phyloP scores from a whole-genome alignment of 139 green algal species.

The Coccomyxa sp. region DNA sequence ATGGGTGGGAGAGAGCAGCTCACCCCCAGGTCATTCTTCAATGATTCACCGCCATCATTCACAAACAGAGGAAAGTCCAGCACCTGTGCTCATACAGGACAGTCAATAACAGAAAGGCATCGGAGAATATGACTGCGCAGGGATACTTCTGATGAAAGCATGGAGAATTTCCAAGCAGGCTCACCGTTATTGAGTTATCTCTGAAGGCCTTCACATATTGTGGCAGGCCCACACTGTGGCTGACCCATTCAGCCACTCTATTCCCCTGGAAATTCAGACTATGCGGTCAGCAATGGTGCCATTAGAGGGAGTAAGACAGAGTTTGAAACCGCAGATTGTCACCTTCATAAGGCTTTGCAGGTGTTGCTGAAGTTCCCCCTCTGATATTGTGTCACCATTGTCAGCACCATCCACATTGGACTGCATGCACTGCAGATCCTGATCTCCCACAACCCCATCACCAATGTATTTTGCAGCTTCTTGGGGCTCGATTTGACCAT shows the following conservation, averaged over 20 bases:
- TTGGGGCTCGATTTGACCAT: slow-evolving; percentile 29
- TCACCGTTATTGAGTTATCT: slow-evolving; percentile 39
- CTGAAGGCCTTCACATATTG: slow-evolving; percentile 45
- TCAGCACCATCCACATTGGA: slow-evolving; percentile 36
- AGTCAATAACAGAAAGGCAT: neutral
- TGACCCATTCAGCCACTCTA: slow-evolving; percentile 47
- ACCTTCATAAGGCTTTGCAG: slow-evolving; percentile 32
- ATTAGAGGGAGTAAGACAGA: neutral
- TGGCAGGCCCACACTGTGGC: slow-evolving; percentile 37
- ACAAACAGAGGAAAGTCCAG: slow-evolving; percentile 56
- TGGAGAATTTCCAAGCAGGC: neutral
- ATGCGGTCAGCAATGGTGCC: neutral
- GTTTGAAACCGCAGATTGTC: neutral
- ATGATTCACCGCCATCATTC: slow-evolving; percentile 30
- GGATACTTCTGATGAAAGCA: too few species aligned
- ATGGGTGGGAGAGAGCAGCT: neutral
- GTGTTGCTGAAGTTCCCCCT: slow-evolving; percentile 34
- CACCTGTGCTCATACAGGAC: slow-evolving; percentile 5
- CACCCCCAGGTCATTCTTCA: slow-evolving; percentile 43
- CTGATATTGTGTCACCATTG: slow-evolving; percentile 21
- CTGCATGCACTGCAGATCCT: slow-evolving; percentile 23
- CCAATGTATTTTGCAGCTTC: slow-evolving; percentile 30
- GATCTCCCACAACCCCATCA: slow-evolving; percentile 14
- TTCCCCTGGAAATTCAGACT: slow-evolving; percentile 3
- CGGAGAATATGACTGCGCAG: too few species aligned